Conservation (phyloP, 1,284 basidiomycete species). For the Calocybe gambosa region DNA sequence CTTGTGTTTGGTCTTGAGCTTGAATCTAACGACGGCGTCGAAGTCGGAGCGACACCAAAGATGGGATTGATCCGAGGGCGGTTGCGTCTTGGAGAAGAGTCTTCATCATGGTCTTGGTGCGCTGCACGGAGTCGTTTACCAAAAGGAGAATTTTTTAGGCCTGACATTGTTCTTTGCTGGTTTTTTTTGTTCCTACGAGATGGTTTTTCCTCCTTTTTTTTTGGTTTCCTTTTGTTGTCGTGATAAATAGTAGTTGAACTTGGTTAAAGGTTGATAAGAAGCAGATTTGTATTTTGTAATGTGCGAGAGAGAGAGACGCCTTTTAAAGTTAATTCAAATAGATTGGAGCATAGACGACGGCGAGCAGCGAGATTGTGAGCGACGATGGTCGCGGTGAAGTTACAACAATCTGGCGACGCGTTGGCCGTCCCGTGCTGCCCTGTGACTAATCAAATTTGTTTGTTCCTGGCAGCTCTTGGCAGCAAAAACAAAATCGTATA, state of each 20-base stretch:
- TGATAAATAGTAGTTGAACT: conserved; percentile 1
- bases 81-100: conserved; percentile 44
- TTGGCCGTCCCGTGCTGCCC: conserved; percentile 8
- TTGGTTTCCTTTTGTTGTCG: too few relatives aligned
- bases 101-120: conserved; percentile 47
- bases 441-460: conserved; percentile 1
- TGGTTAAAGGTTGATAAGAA: not conserved
- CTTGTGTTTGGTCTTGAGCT: conserved; percentile 45
- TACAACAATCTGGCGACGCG: conserved; percentile 4
- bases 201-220: not conserved
- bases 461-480: too few relatives aligned
- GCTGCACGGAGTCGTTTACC: conserved; percentile 70
- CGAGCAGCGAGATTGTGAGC: not conserved
- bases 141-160: conserved; percentile 74
- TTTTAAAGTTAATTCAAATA: not conserved
- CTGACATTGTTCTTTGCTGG: conserved; percentile 43
- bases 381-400: conserved; percentile 5
- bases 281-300: not conserved
- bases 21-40: conserved; percentile 52
- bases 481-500: too few relatives aligned
- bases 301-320: not conserved
- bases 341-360: conserved; percentile 5
- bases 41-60: conserved; percentile 38
- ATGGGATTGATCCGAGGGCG: conserved; percentile 49
- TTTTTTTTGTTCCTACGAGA: not conserved